Percentiles rank a stretch among this genome's conserved stretches.
Conservation (phyloP, 495 filamentous ascomycete genomes). For the Aspergillus ostianus region DNA sequence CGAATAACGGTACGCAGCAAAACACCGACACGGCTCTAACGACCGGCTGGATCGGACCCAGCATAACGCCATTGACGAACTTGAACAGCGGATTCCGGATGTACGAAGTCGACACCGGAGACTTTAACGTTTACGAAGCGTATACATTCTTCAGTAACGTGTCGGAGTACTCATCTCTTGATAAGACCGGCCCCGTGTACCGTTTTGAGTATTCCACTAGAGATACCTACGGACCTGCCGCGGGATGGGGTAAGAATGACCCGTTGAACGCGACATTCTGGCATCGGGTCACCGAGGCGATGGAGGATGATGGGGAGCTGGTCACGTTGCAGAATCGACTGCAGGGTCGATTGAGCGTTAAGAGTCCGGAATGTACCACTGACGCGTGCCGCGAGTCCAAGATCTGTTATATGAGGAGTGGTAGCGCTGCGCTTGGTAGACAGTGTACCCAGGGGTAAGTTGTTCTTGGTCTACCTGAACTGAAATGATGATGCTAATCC, state of each 20-base stretch:
- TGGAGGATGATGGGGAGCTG: constrained; percentile 50
- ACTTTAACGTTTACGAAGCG: constrained; percentile 53
- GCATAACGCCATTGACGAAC: constrained; percentile 52
- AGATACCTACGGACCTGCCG: constrained; percentile 46
- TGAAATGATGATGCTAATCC: neutral
- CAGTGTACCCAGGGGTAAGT: constrained; percentile 51
- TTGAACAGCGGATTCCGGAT: constrained; percentile 55
- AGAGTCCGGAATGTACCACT: constrained; percentile 51
- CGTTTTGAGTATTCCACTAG: constrained; percentile 57
- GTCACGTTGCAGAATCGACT: constrained; percentile 51
- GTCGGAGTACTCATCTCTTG: constrained; percentile 37
- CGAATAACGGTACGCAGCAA: constrained; percentile 46
- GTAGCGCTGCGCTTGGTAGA: constrained; percentile 49
- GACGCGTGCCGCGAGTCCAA: constrained; percentile 50
- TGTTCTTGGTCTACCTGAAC: neutral
- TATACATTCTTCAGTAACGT: constrained; percentile 54
- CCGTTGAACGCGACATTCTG: constrained; percentile 59
- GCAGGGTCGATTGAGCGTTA: constrained; percentile 52
- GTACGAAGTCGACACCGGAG: constrained; percentile 54
- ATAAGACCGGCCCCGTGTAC: constrained; percentile 40
- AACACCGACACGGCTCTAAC: constrained; percentile 39
- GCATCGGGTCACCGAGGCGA: constrained; percentile 57
- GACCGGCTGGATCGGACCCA: constrained; percentile 51
- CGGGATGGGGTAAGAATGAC: constrained; percentile 43
- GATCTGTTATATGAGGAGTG: constrained; percentile 61